Conservation (phyloP, 352 stramenopile genomes). For the Elongisporangium senticosum region DNA sequence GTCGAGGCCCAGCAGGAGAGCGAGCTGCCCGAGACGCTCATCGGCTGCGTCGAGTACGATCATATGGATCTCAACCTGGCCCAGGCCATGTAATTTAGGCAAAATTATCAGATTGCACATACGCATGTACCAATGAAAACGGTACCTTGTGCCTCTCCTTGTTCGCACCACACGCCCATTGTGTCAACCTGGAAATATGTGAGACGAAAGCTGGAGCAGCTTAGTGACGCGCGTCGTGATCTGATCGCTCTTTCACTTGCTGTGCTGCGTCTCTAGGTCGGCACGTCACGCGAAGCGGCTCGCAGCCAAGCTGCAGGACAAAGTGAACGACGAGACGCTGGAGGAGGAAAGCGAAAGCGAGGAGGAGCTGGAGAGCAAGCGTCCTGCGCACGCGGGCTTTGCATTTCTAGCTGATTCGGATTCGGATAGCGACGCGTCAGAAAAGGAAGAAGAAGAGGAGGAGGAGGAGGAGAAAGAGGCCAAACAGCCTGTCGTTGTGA, state of each 20-base stretch:
- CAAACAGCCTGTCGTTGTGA: slow-evolving; percentile 4
- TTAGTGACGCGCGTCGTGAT: background rate
- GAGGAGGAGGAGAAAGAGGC: slow-evolving; percentile 15
- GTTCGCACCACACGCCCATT: background rate
- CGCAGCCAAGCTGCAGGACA: slow-evolving; percentile 22
- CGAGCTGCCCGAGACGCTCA: slow-evolving; percentile 75
- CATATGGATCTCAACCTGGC: slow-evolving; percentile 61
- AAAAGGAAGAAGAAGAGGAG: slow-evolving; percentile 12
- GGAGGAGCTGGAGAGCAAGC: slow-evolving; percentile 50
- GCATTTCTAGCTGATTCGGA: slow-evolving; percentile 69
- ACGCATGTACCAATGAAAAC: slow-evolving; percentile 2
- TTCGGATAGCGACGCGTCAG: slow-evolving; percentile 32
- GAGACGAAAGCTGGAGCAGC: background rate
- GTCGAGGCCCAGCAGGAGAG: slow-evolving; percentile 59
- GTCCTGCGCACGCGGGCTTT: slow-evolving; percentile 50
- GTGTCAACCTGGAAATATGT: background rate
- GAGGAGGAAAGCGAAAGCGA: slow-evolving; percentile 29
- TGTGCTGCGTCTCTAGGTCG: slow-evolving; percentile 35
- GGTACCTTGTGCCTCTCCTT: background rate
- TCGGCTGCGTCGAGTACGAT: slow-evolving; percentile 76
- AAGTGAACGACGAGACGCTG: slow-evolving; percentile 12
- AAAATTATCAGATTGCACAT: slow-evolving; percentile 9
- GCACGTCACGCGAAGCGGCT: slow-evolving; percentile 74
- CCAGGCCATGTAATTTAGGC: slow-evolving; percentile 29
- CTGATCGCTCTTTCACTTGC: background rate